These are phyloP conservation scores for Coleophoma eucalyptorum DNA, from an alignment of 2,329 filamentous ascomycete species.

Conservation along the genomic window DNA sequence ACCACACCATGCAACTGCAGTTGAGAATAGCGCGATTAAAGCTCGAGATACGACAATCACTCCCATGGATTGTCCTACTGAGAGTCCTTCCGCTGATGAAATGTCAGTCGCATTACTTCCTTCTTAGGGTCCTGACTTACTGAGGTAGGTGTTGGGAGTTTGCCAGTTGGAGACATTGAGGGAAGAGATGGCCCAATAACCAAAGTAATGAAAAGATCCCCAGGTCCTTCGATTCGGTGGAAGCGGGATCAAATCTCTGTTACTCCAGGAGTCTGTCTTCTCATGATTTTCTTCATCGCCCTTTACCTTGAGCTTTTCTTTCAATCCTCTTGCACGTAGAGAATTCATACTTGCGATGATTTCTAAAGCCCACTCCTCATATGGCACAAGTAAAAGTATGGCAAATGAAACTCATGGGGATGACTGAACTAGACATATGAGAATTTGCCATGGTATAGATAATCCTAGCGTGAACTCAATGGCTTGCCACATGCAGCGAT, in stretches of 20 bases:
- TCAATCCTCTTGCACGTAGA: neutral
- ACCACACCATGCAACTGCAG: constrained; percentile 42
- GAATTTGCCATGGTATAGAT: neutral
- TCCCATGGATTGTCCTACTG: constrained; percentile 41
- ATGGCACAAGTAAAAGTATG: neutral
- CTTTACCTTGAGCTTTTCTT: constrained; percentile 4
- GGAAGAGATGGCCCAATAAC: constrained; percentile 15
- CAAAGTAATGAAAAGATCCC: constrained; percentile 38
- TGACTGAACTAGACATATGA: neutral
- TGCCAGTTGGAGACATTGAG: constrained; percentile 42
- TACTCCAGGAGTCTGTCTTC: constrained; percentile 38
- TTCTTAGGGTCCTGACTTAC: neutral
- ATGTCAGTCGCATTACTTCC: neutral
- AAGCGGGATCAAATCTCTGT: constrained; percentile 32
- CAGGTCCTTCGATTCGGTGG: constrained; percentile 34
- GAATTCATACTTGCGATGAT: neutral
- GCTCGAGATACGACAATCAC: constrained; percentile 40
- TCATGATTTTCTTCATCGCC: constrained; percentile 32
- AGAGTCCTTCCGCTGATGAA: constrained; percentile 34
- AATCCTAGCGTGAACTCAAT: neutral
- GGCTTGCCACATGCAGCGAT: neutral
- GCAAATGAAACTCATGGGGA: neutral
- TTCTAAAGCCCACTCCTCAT: neutral
- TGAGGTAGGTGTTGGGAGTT: constrained; percentile 41
- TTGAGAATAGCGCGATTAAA: constrained; percentile 37